Base-by-base conservation (phyloP, 2,329 filamentous ascomycete species). In the Teratosphaeriaceae sp. region DNA sequence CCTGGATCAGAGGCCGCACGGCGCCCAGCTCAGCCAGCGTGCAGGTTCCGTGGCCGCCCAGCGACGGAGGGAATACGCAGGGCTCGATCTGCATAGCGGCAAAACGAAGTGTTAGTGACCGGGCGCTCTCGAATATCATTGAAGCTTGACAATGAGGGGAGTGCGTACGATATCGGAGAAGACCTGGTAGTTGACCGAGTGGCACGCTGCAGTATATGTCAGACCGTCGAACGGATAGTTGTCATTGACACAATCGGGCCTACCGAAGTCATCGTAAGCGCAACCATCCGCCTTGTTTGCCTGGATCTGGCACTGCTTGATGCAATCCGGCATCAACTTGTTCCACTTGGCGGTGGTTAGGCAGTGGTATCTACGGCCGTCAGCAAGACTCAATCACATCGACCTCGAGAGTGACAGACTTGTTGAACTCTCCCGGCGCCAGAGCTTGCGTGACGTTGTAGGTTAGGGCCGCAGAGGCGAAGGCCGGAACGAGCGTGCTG, bases 381-480 rank as follows among this genome's bases (percentile, higher is more conserved):
- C 24, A 27, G 24, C 24, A 8, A 8, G 13, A 8, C 8, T 27
- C 13, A 8, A 27, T 13, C 8, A 8, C 24, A 8, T 8, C 13
- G 24, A 8, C 8, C 24, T 13, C 24, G 8, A 27, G 8, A 8
- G 24, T 8, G 24, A 8, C 13, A 11, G 7, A 34, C 30, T 34
- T 34, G 7, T 34, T 8, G 15, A 34, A 34, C 30, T 34, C 30
- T 9, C 30, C 30, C 16, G 30, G 30, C 9, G 11, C 12, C 8
- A 18, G 11, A 12, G 30, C 34, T 36, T 36, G 34, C 11, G 34
- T 36, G 15, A 36, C 7, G 34, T 36, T 36, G 34, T 36, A 36
- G 16, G 34, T 36, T 9, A 36, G 34, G 21, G 34, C 18, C 6
- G 34, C 34, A 20, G 16, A 20, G 7, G 34, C 34, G 20, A 36